Percentiles rank a stretch among this genome's conserved stretches.
These are phyloP conservation scores for Cyanidioschyzon merolae DNA, from an alignment of 23 red algal species.

Conservation along the genomic window DNA sequence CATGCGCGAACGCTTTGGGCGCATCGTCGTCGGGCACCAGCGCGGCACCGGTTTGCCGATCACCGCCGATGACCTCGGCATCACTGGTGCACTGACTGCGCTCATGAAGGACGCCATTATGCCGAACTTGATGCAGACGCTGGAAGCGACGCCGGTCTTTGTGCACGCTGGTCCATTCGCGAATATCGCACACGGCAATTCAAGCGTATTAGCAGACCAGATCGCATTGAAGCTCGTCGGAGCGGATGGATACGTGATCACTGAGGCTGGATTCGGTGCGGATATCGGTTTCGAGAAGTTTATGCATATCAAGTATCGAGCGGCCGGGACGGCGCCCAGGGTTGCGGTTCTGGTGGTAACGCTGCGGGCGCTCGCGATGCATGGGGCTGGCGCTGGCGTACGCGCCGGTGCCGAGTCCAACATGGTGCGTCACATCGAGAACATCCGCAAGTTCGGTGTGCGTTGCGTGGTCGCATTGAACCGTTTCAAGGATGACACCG, in stretches of 20 bases:
- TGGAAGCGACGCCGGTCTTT: slow-evolving; percentile 92
- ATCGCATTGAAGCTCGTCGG: slow-evolving; percentile 87
- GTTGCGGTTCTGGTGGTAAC: slow-evolving; percentile 78
- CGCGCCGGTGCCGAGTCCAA: slow-evolving; percentile 67
- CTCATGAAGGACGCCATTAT: slow-evolving; percentile 92
- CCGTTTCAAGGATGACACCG: slow-evolving; percentile 56
- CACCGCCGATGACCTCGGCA: slow-evolving; percentile 94
- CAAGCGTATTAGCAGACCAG: slow-evolving; percentile 84
- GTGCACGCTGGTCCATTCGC: slow-evolving; percentile 98
- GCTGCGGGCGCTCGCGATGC: slow-evolving; percentile 84
- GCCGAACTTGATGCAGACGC: slow-evolving; percentile 89
- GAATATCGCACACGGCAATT: slow-evolving; percentile 96
- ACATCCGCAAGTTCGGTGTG: slow-evolving; percentile 54
- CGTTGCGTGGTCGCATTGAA: slow-evolving; percentile 86
- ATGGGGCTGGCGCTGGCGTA: slow-evolving; percentile 56
- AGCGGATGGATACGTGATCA: slow-evolving; percentile 76
- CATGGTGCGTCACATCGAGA: slow-evolving; percentile 73
- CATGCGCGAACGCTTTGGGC: slow-evolving; percentile 63
- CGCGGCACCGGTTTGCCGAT: slow-evolving; percentile 31
- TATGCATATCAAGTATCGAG: slow-evolving; percentile 82
- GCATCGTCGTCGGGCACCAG: slow-evolving; percentile 69
- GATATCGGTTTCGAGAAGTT: slow-evolving; percentile 98
- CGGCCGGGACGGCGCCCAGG: slow-evolving; percentile 43
- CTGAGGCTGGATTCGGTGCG: slow-evolving; percentile 93
- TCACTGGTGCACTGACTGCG: slow-evolving; percentile 85